Percentiles rank a stretch among this genome's conserved stretches.
Conservation (phyloP, 208 protist genomes). For the Blechomonas ayalai region DNA sequence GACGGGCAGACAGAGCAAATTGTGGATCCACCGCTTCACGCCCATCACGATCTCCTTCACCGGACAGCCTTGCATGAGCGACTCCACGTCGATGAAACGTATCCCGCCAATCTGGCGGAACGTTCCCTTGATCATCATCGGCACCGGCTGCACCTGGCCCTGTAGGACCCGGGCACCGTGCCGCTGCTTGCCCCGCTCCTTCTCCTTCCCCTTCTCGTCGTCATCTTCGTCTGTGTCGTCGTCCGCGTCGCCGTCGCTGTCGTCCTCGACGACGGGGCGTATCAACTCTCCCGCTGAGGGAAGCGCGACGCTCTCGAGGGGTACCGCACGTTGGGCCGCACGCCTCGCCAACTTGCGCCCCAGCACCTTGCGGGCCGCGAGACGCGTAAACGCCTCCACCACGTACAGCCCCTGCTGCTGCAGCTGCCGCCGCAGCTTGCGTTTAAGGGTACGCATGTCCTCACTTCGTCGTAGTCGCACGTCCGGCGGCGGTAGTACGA, state of each 20-base stretch:
- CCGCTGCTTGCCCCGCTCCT: not conserved
- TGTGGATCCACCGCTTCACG: slow-evolving; percentile 30
- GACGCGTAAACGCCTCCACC: slow-evolving; percentile 29
- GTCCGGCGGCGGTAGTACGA: no score
- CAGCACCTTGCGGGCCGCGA: slow-evolving; percentile 13
- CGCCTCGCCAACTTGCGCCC: no score
- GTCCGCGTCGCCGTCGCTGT: slow-evolving; percentile 3
- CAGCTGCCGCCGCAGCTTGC: slow-evolving; percentile 20
- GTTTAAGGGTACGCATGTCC: slow-evolving; percentile 21
- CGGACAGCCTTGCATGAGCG: slow-evolving; percentile 34
- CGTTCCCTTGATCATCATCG: slow-evolving; percentile 28
- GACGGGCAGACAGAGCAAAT: slow-evolving; percentile 38
- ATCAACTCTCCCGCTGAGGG: slow-evolving; percentile 9
- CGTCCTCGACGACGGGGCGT: slow-evolving; percentile 2
- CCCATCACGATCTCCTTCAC: slow-evolving; percentile 33
- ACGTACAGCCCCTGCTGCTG: slow-evolving; percentile 23
- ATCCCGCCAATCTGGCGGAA: slow-evolving; percentile 56
- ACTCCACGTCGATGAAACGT: slow-evolving; percentile 34
- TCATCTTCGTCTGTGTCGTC: not conserved
- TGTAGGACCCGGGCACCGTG: not conserved
- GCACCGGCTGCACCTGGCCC: not conserved
- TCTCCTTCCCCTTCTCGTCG: not conserved
- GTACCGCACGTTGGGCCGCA: slow-evolving; percentile 7
- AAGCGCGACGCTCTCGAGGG: no score
- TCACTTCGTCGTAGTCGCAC: not conserved